Conservation (phyloP, 352 stramenopile species). For the Peronospora belbahrii region DNA sequence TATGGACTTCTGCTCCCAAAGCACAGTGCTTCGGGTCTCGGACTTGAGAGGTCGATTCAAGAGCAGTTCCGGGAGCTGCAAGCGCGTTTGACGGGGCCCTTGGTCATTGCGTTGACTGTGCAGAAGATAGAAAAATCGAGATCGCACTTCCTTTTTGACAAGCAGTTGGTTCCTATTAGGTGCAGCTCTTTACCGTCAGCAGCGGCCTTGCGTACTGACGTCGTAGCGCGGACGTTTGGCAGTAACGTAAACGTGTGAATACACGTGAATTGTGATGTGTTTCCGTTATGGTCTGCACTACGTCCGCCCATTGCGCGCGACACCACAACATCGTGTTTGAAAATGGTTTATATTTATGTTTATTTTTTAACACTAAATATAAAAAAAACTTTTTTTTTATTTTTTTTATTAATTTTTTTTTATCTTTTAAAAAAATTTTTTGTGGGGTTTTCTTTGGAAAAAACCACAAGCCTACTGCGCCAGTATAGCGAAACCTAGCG, state of each 20-base stretch:
- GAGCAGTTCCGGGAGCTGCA: slow-evolving; percentile 60
- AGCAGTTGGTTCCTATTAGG: slow-evolving; percentile 94
- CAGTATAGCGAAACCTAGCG: slow-evolving; percentile 94
- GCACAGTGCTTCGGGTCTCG: slow-evolving; percentile 46
- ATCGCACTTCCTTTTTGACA: slow-evolving; percentile 82
- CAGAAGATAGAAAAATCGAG: slow-evolving; percentile 89
- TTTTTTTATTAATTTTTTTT: too few species aligned
- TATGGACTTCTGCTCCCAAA: too few species aligned
- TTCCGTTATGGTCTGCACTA: slow-evolving; percentile 89
- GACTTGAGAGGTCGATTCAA: slow-evolving; percentile 80
- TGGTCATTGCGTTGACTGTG: slow-evolving; percentile 81
- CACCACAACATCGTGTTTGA: slow-evolving; percentile 88
- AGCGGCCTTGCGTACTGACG: slow-evolving; percentile 81
- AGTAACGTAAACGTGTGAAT: slow-evolving; percentile 84
- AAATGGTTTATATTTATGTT: too few species aligned
- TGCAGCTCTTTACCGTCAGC: slow-evolving; percentile 93
- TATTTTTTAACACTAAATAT: too few species aligned
- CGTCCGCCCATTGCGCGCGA: slow-evolving; percentile 68
- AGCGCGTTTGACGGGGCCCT: slow-evolving; percentile 69
- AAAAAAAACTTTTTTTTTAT: too few species aligned
- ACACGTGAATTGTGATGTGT: slow-evolving; percentile 87
- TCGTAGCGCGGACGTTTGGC: slow-evolving; percentile 80
- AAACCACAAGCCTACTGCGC: slow-evolving; percentile 86
- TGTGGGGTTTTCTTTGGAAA: too few species aligned
- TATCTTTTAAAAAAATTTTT: too few species aligned